These are phyloP conservation scores for Kodamaea jinghongensis DNA, from an alignment of 805 yeast genomes.

Conservation along the genomic window DNA sequence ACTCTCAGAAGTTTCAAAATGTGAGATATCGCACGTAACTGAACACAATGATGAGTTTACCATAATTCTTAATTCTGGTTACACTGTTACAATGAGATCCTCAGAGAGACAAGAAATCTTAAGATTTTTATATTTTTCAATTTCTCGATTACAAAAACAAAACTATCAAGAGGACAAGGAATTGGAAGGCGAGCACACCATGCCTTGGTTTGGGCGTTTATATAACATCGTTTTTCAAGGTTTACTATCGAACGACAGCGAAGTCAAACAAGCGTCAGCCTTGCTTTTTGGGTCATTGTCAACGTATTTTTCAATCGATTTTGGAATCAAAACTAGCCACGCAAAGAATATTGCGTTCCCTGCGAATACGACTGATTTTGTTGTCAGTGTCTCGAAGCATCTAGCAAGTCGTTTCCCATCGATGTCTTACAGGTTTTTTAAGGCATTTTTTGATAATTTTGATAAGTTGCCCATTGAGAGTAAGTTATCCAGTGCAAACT, in stretches of 20 bases:
- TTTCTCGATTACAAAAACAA: constrained; percentile 48
- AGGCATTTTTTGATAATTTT: constrained; percentile 45
- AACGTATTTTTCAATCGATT: constrained; percentile 55
- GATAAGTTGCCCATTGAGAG: constrained; percentile 36
- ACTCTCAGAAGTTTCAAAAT: constrained; percentile 33
- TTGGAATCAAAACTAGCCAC: constrained; percentile 54
- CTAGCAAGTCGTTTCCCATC: constrained; percentile 57
- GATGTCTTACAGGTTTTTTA: constrained; percentile 59
- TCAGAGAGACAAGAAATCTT: constrained; percentile 56
- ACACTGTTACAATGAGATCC: constrained; percentile 30
- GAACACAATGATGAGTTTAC: constrained; percentile 34
- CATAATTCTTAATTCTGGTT: constrained; percentile 25
- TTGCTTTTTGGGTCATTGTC: constrained; percentile 60
- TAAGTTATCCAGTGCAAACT: constrained; percentile 44
- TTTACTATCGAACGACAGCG: constrained; percentile 55
- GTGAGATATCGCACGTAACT: constrained; percentile 32
- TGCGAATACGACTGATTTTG: constrained; percentile 59
- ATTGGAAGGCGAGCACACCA: constrained; percentile 22
- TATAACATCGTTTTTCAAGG: constrained; percentile 68
- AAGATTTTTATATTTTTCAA: constrained; percentile 65
- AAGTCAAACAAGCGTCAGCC: constrained; percentile 62
- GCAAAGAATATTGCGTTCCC: constrained; percentile 68
- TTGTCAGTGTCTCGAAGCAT: constrained; percentile 53
- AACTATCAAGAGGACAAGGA: constrained; percentile 19
- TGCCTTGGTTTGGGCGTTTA: constrained; percentile 53